These are phyloP conservation scores for Monilinia vaccinii-corymbosi DNA, from an alignment of 2,329 filamentous ascomycete genomes.

Conservation along the genomic window DNA sequence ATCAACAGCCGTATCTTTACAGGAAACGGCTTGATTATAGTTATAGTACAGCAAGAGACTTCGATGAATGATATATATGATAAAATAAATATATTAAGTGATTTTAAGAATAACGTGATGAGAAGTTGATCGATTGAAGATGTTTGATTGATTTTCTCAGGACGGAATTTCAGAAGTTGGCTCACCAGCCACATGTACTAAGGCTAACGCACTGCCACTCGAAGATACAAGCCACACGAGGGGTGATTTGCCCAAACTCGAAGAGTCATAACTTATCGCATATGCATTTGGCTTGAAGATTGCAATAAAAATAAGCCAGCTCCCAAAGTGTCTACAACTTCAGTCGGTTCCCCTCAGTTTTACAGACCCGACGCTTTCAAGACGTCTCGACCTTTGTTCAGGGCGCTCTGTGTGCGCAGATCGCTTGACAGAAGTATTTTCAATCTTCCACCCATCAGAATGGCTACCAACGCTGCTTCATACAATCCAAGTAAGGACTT, in stretches of 20 bases:
- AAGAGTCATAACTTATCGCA: slow-evolving; percentile 10
- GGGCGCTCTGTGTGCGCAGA: slow-evolving; percentile 51
- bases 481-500: slow-evolving; percentile 33
- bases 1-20: neutral
- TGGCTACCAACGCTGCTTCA: slow-evolving; percentile 48
- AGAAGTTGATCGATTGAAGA: neutral
- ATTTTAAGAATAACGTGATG: neutral
- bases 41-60: neutral
- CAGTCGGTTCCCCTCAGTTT: neutral
- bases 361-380: slow-evolving; percentile 20
- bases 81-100: neutral
- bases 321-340: neutral
- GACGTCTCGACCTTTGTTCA: slow-evolving; percentile 42
- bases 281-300: neutral
- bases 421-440: slow-evolving; percentile 38
- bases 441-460: slow-evolving; percentile 37
- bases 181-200: slow-evolving; percentile 3
- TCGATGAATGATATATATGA: neutral
- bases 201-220: too few relatives aligned
- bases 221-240: neutral
- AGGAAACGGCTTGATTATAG: neutral
- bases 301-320: neutral
- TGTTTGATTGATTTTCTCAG: neutral
- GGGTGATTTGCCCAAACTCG: slow-evolving; percentile 3
- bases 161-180: neutral